Conservation (phyloP, 2,329 filamentous ascomycete species). For the Pyrenochaeta sp. region DNA sequence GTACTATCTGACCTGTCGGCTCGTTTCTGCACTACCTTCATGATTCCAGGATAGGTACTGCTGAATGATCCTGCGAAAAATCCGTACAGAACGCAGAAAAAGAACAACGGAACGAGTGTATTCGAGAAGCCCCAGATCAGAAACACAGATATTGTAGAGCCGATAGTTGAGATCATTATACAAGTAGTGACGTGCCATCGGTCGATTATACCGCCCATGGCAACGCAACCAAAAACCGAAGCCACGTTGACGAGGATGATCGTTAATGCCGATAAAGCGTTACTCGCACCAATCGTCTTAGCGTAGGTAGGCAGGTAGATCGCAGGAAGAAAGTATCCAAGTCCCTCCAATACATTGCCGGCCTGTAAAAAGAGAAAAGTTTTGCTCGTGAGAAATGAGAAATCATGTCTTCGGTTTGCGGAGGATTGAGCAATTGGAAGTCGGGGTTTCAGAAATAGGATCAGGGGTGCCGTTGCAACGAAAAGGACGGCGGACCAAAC, state of each 20-base stretch:
- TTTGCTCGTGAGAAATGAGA: conserved; percentile 37
- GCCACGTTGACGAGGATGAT: conserved; percentile 48
- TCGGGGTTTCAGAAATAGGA: conserved; percentile 43
- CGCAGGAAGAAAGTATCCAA: conserved; percentile 51
- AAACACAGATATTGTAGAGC: conserved; percentile 52
- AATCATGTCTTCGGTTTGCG: conserved; percentile 30
- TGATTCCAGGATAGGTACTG: conserved; percentile 35
- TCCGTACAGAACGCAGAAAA: conserved; percentile 46
- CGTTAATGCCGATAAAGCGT: conserved; percentile 37
- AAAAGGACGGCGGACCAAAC: conserved; percentile 47
- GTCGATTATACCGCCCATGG: conserved; percentile 52
- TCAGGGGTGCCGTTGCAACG: conserved; percentile 40
- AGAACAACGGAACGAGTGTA: conserved; percentile 42
- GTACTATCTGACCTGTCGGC: conserved; percentile 37
- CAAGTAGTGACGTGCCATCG: conserved; percentile 51
- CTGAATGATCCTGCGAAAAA: conserved; percentile 41
- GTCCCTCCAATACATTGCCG: conserved; percentile 47
- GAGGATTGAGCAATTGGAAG: conserved; percentile 30
- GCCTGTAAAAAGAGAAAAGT: conserved; percentile 43
- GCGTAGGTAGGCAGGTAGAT: conserved; percentile 51
- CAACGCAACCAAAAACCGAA: conserved; percentile 45
- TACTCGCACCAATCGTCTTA: conserved; percentile 29
- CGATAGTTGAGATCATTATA: conserved; percentile 52
- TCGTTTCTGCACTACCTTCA: conserved; percentile 26
- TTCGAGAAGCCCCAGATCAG: conserved; percentile 57